Evolutionary conservation across 2,329 filamentous ascomycete species (phyloP).

Genomic region (Hymenoscyphus occultus): DNA sequence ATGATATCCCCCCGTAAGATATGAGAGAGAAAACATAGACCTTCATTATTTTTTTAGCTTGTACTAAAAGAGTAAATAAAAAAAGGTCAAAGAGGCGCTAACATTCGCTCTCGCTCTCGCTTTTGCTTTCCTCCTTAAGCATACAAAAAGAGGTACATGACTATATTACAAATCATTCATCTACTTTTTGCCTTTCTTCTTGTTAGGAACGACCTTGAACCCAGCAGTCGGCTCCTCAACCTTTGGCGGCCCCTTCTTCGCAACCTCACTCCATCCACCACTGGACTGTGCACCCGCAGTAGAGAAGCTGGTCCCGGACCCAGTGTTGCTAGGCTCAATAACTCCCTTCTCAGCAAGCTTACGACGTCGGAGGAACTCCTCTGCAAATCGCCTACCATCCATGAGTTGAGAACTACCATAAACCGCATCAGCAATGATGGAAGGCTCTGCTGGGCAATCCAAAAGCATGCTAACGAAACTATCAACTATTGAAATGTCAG

Average conservation of each 20-base stretch:
- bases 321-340: conserved; percentile 61
- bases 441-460: conserved; percentile 70
- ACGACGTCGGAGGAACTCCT: conserved; percentile 90
- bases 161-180: conserved; percentile 16
- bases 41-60: no score
- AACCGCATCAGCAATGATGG: conserved; percentile 85
- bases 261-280: conserved; percentile 88
- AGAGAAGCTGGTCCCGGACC: conserved; percentile 46
- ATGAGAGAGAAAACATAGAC: no score
- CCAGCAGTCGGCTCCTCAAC: conserved; percentile 42
- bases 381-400: conserved; percentile 87
- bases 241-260: conserved; percentile 74
- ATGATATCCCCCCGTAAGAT: no score
- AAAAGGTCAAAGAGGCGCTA: neutral
- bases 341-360: conserved; percentile 91
- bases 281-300: conserved; percentile 49
- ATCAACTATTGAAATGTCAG: conserved; percentile 49
- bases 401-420: conserved; percentile 85
- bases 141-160: conserved; percentile 3
- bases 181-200: conserved; percentile 86
- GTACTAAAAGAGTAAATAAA: no score
- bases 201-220: conserved; percentile 87
- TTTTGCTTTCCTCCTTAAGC: neutral
- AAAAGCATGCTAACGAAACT: conserved; percentile 75
- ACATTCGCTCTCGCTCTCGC: neutral